A percentile compares a stretch with the other conserved stretches of the same genome.
These are phyloP conservation scores for Ceraceosorus guamensis DNA, from an alignment of 1,284 basidiomycete species.

Conservation along the genomic window DNA sequence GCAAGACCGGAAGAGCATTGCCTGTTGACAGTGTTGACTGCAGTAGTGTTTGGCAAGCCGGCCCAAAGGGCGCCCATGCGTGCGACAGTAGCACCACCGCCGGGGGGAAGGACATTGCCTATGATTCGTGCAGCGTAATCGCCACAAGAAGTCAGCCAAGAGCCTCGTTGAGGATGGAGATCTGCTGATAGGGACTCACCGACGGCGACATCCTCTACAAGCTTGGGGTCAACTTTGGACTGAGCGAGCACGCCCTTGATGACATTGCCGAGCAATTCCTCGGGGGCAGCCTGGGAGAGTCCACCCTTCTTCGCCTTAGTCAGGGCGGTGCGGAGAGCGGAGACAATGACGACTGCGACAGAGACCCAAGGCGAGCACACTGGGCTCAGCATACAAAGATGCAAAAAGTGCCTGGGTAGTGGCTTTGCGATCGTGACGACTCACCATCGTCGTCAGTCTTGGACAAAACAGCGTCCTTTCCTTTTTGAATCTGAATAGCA, in stretches of 20 bases:
- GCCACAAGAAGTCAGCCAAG: neutral
- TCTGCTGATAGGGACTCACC: neutral
- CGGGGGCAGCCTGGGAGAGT: constrained; percentile 70
- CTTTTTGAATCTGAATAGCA: constrained; percentile 9
- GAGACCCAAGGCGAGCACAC: too few relatives aligned
- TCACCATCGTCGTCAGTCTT: constrained; percentile 47
- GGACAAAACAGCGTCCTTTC: constrained; percentile 40
- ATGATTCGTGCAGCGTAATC: too few relatives aligned
- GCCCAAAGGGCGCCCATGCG: constrained; percentile 89
- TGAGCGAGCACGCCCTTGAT: constrained; percentile 47
- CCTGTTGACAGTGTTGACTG: constrained; percentile 80
- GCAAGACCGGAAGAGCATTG: constrained; percentile 82
- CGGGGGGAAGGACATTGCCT: constrained; percentile 87
- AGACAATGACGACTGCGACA: constrained; percentile 80
- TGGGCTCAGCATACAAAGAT: too few relatives aligned
- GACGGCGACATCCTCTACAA: constrained; percentile 59
- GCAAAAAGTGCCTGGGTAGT: too few relatives aligned
- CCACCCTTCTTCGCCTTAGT: constrained; percentile 88
- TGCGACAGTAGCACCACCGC: constrained; percentile 80
- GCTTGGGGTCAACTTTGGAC: constrained; percentile 63
- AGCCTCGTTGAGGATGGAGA: neutral
- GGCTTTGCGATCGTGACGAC: too few relatives aligned
- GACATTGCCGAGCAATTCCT: constrained; percentile 74
- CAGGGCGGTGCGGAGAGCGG: constrained; percentile 78
- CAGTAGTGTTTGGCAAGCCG: constrained; percentile 64